Percentiles rank a stretch among this genome's conserved stretches.
phyloP scores from a whole-genome alignment of 257 asterid species.

The Orobanche coerulescens region DNA sequence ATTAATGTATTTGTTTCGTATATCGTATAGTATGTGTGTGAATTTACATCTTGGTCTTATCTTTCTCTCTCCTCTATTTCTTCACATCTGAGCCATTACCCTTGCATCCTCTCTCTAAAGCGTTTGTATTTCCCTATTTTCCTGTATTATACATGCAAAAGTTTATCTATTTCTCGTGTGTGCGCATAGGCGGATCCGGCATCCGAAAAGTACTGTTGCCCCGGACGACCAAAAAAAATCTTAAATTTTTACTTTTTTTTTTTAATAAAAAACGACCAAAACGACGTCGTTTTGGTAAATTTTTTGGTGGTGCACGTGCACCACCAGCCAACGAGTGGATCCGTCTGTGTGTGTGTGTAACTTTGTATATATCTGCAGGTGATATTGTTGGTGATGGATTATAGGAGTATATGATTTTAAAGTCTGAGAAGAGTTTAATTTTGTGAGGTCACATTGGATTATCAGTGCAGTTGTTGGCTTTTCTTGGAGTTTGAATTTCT shows the following conservation, averaged over 20 bases:
- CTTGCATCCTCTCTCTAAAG: conserved; percentile 14
- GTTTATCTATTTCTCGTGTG: neutral
- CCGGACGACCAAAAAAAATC: no score
- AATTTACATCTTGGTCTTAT: neutral
- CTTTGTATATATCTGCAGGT: neutral
- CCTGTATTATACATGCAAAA: conserved; percentile 28
- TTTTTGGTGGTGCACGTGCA: no score
- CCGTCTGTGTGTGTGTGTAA: neutral
- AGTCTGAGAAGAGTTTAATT: neutral
- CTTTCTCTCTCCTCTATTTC: conserved; percentile 21
- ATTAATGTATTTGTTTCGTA: neutral
- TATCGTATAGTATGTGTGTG: neutral
- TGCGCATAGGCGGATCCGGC: no score
- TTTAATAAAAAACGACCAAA: no score
- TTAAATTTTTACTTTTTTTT: no score
- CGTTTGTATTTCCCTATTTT: no score
- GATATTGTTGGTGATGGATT: conserved; percentile 3
- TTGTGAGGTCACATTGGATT: conserved; percentile 29
- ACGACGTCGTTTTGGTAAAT: no score
- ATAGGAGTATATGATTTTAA: neutral
- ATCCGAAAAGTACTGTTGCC: no score
- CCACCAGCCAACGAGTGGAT: no score
- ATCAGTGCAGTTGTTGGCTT: neutral
- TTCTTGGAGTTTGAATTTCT: neutral
- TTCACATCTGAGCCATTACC: conserved; percentile 29